phyloP scores from a whole-genome alignment of 257 asterid species.

The Datura wrightii region DNA sequence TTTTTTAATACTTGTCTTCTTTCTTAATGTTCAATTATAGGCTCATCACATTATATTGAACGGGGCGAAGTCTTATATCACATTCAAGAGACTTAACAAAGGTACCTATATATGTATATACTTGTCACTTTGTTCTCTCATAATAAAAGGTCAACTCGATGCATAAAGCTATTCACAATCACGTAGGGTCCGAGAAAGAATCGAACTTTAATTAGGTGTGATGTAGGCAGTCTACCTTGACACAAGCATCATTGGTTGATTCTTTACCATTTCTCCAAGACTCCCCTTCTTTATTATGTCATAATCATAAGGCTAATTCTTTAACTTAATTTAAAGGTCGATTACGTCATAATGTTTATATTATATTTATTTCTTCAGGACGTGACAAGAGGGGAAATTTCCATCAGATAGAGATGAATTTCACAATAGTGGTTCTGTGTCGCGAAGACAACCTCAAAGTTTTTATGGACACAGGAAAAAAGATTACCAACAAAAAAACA shows the following conservation, averaged over 20 bases:
- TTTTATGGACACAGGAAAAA: too few species aligned
- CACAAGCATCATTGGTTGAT: too few species aligned
- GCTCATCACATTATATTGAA: conserved; percentile 50
- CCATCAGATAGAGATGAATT: conserved; percentile 36
- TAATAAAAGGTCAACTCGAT: not conserved
- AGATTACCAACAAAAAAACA: too few species aligned
- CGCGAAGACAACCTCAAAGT: too few species aligned
- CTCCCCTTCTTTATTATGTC: too few species aligned
- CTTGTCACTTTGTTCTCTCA: not conserved
- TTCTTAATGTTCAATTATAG: conserved; percentile 44
- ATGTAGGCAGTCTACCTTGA: too few species aligned
- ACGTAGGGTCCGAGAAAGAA: too few species aligned
- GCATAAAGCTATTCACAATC: too few species aligned
- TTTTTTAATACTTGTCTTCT: not conserved
- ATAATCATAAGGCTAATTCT: not conserved
- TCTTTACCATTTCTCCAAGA: too few species aligned
- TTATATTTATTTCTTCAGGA: conserved; percentile 36
- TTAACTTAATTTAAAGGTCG: too few species aligned
- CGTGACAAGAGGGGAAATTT: conserved; percentile 39
- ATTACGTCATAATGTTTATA: not conserved
- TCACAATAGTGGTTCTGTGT: conserved; percentile 33
- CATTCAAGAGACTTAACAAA: conserved; percentile 39
- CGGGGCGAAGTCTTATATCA: conserved; percentile 50
- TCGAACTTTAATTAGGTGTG: too few species aligned
- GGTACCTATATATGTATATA: conserved; percentile 28